Conservation (phyloP, 768 basidiomycete genomes). For the Lanmaoa rubissima region DNA sequence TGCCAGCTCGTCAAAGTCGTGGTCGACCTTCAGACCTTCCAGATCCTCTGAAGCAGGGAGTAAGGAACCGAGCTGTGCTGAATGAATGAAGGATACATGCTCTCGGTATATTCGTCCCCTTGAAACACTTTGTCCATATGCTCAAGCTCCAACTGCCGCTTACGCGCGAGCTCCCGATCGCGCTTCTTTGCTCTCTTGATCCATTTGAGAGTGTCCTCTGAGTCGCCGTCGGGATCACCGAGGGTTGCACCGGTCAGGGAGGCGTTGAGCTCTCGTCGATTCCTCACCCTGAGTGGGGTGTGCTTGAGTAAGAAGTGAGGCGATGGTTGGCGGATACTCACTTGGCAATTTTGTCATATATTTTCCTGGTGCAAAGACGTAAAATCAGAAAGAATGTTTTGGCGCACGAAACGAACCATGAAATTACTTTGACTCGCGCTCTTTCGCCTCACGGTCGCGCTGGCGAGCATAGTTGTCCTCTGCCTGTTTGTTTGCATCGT, state of each 20-base stretch:
- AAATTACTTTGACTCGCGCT: slow-evolving; percentile 74
- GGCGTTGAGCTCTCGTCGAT: slow-evolving; percentile 87
- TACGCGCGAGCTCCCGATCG: slow-evolving; percentile 84
- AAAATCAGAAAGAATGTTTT: slow-evolving; percentile 18
- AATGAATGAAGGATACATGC: slow-evolving; percentile 42
- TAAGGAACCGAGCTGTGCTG: background rate
- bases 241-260: slow-evolving; percentile 92
- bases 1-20: slow-evolving; percentile 88
- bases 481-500: slow-evolving; percentile 78
- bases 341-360: slow-evolving; percentile 81
- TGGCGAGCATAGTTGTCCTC: slow-evolving; percentile 81
- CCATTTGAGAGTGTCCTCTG: slow-evolving; percentile 85
- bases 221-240: slow-evolving; percentile 78
- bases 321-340: slow-evolving; percentile 50
- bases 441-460: slow-evolving; percentile 66
- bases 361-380: slow-evolving; percentile 47
- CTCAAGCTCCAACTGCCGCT: slow-evolving; percentile 80
- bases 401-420: slow-evolving; percentile 18
- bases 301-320: slow-evolving; percentile 38
- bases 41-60: slow-evolving; percentile 65
- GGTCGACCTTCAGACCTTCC: slow-evolving; percentile 91
- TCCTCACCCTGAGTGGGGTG: slow-evolving; percentile 74
- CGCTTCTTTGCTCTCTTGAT: slow-evolving; percentile 88
- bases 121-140: slow-evolving; percentile 76
- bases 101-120: slow-evolving; percentile 80